Conservation (phyloP, 176 grass and related monocot genomes). For the Musa itinerans region DNA sequence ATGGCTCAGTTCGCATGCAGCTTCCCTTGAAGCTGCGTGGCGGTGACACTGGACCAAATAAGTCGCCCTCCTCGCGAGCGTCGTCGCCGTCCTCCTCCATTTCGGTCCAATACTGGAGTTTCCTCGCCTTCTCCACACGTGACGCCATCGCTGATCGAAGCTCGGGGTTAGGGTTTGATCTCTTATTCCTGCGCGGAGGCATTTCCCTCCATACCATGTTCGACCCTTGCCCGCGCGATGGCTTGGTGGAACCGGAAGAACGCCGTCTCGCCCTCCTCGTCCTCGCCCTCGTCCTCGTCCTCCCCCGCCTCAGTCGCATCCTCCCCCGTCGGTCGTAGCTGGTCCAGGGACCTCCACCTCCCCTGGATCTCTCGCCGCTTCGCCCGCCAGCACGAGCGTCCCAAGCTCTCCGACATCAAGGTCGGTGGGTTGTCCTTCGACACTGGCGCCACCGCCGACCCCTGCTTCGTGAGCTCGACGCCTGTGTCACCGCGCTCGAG, state of each 20-base stretch:
- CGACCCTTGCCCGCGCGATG: conserved; percentile 20
- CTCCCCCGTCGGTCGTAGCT: background rate
- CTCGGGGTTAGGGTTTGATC: no score
- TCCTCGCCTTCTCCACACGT: background rate
- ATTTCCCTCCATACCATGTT: background rate
- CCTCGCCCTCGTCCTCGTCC: conserved; percentile 18
- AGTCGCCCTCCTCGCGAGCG: background rate
- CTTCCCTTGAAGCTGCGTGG: background rate
- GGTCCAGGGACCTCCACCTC: conserved; percentile 20
- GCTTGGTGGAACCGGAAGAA: conserved; percentile 49
- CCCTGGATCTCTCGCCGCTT: conserved; percentile 37
- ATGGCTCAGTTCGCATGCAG: no score
- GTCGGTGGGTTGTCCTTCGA: background rate
- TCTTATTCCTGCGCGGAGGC: background rate
- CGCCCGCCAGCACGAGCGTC: conserved; percentile 26
- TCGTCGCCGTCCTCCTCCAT: background rate
- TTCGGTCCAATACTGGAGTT: background rate
- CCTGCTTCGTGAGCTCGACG: conserved; percentile 7
- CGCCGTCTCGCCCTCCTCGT: conserved; percentile 45
- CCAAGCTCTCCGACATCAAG: conserved; percentile 3
- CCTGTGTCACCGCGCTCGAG: conserved; percentile 39
- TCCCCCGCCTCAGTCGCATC: conserved; percentile 14
- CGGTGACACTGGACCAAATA: background rate
- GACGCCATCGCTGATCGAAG: background rate
- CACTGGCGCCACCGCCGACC: background rate